phyloP scores from a whole-genome alignment of 495 filamentous ascomycete genomes.

The Penicillium flavigenum region DNA sequence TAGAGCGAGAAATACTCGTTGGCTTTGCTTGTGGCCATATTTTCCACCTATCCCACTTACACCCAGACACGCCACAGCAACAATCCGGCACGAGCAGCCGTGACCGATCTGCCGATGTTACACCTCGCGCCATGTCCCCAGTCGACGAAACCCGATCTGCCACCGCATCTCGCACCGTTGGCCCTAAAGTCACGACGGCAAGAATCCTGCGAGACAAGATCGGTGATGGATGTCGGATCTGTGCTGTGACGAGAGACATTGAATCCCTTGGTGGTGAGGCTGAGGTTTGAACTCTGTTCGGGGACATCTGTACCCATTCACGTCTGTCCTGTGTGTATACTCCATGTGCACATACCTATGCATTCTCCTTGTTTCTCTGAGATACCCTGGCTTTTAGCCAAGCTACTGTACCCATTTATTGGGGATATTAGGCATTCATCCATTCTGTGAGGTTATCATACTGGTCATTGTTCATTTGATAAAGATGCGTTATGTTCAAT shows the following conservation, averaged over 20 bases:
- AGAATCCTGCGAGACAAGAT: slow-evolving; percentile 71
- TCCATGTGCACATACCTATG: slow-evolving; percentile 13
- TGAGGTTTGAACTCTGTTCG: slow-evolving; percentile 13
- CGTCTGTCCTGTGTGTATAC: slow-evolving; percentile 9
- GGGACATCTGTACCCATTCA: not conserved
- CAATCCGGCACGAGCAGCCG: slow-evolving; percentile 19
- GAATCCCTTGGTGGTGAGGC: slow-evolving; percentile 34
- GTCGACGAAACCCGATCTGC: slow-evolving; percentile 18
- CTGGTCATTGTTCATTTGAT: not conserved
- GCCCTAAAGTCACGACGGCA: slow-evolving; percentile 87
- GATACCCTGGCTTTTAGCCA: slow-evolving; percentile 13
- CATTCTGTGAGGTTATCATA: not conserved
- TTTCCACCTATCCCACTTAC: slow-evolving; percentile 82
- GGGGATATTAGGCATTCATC: slow-evolving; percentile 5
- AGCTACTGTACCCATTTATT: not conserved
- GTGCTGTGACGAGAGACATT: slow-evolving; percentile 46
- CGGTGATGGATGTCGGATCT: slow-evolving; percentile 68
- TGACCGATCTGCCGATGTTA: slow-evolving; percentile 25
- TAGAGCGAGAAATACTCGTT: slow-evolving; percentile 75
- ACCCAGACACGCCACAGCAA: slow-evolving; percentile 42
- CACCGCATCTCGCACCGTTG: slow-evolving; percentile 60
- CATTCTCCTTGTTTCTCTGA: slow-evolving; percentile 12
- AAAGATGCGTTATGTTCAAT: not conserved
- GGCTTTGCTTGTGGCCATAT: slow-evolving; percentile 91
- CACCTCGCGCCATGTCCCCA: slow-evolving; percentile 33